Evolutionary conservation across 768 basidiomycete genomes (phyloP).

Genomic region (Coprinellus aureogranulatus): DNA sequence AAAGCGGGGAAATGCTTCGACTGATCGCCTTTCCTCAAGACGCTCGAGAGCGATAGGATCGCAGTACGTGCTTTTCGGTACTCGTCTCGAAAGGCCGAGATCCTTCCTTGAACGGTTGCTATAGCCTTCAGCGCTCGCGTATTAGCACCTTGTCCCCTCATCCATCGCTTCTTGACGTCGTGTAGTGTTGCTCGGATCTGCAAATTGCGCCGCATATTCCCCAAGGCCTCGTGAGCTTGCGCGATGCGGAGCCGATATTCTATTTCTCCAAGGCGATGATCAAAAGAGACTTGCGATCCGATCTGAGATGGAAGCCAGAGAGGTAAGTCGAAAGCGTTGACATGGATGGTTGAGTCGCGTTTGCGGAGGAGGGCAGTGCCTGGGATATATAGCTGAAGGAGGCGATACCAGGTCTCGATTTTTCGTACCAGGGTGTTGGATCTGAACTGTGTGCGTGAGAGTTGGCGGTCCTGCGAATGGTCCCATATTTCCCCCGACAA

Average conservation of each 20-base stretch:
- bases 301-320: constrained; percentile 25
- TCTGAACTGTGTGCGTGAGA: constrained; percentile 7
- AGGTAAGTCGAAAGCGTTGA: constrained; percentile 7
- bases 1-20: neutral
- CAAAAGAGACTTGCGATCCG: neutral
- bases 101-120: constrained; percentile 12
- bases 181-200: constrained; percentile 19
- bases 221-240: constrained; percentile 25
- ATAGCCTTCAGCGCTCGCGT: constrained; percentile 20
- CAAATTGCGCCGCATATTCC: constrained; percentile 14
- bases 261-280: constrained; percentile 6
- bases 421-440: constrained; percentile 15
- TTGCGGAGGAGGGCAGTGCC: neutral
- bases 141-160: constrained; percentile 21
- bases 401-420: constrained; percentile 14
- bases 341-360: neutral
- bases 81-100: constrained; percentile 11
- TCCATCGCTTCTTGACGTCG: constrained; percentile 18
- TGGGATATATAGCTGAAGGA: constrained; percentile 15
- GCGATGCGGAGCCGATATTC: constrained; percentile 21
- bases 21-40: neutral
- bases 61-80: constrained; percentile 13
- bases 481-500: constrained; percentile 4
- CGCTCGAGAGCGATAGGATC: neutral
- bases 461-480: constrained; percentile 15